A percentile compares a stretch with the other conserved stretches of the same genome.
These are phyloP conservation scores for Kewa caespitosa DNA, from an alignment of 179 eudicot species.

Conservation along the genomic window DNA sequence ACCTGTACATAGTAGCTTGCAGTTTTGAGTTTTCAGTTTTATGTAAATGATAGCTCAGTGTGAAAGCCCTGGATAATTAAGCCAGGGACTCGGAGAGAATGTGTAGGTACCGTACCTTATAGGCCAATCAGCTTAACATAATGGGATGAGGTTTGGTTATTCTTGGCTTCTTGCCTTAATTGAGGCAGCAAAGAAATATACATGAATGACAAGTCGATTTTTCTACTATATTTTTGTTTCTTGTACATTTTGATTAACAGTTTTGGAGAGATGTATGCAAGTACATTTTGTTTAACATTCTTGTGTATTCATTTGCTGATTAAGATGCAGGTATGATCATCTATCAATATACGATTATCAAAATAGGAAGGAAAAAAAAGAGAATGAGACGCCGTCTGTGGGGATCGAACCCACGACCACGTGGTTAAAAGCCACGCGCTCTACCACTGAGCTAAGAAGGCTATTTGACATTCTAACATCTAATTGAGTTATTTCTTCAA, in stretches of 20 bases:
- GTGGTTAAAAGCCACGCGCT: slow-evolving; percentile 96
- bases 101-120: slow-evolving; percentile 20
- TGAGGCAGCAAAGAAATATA: neutral
- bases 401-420: slow-evolving; percentile 60
- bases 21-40: slow-evolving; percentile 13
- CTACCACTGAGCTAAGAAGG: slow-evolving; percentile 62
- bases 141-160: neutral
- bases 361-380: too few relatives aligned
- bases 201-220: too few relatives aligned
- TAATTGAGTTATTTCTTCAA: too few relatives aligned
- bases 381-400: slow-evolving; percentile 29
- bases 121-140: slow-evolving; percentile 12
- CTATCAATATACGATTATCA: too few relatives aligned
- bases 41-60: slow-evolving; percentile 25
- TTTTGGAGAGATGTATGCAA: too few relatives aligned
- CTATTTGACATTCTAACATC: too few relatives aligned
- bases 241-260: too few relatives aligned
- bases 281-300: too few relatives aligned
- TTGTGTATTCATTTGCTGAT: too few relatives aligned
- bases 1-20: slow-evolving; percentile 28
- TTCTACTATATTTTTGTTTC: too few relatives aligned
- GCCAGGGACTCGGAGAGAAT: neutral
- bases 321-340: too few relatives aligned
- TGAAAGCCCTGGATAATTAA: slow-evolving; percentile 16
- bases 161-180: neutral